These are phyloP conservation scores for Gnomoniopsis smithogilvyi DNA, from an alignment of 2,329 filamentous ascomycete genomes.

Conservation along the genomic window DNA sequence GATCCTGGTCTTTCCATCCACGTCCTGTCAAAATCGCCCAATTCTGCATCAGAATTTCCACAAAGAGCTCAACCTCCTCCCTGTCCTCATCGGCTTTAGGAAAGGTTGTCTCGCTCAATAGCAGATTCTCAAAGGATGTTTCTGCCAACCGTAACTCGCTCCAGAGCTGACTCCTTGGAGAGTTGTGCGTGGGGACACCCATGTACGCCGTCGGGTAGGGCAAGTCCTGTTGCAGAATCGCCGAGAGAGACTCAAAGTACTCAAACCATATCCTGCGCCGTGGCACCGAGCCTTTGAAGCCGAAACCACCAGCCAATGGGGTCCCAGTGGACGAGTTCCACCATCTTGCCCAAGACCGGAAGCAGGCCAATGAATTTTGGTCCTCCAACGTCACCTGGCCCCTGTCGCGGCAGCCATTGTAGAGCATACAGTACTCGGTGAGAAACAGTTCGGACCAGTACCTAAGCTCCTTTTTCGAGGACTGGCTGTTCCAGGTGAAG, in stretches of 20 bases:
- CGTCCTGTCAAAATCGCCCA: conserved; percentile 81
- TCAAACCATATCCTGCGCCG: conserved; percentile 75
- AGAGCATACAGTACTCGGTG: conserved; percentile 70
- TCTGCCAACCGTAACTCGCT: conserved; percentile 79
- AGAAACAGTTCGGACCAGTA: conserved; percentile 78
- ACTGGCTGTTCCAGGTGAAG: conserved; percentile 46
- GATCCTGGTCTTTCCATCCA: conserved; percentile 75
- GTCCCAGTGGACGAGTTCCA: conserved; percentile 52
- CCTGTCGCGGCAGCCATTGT: conserved; percentile 55
- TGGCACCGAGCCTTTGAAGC: conserved; percentile 57
- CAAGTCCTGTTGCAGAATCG: conserved; percentile 66
- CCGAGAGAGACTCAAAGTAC: conserved; percentile 78
- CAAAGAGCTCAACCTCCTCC: conserved; percentile 77
- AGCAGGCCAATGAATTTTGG: conserved; percentile 51
- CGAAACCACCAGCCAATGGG: conserved; percentile 50
- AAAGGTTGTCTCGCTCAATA: conserved; percentile 78
- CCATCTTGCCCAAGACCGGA: conserved; percentile 67
- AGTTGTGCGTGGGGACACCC: conserved; percentile 43
- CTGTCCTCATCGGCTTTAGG: conserved; percentile 79
- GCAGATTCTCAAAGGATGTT: conserved; percentile 70
- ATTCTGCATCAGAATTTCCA: conserved; percentile 75
- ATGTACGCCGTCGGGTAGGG: conserved; percentile 53
- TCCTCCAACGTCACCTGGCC: conserved; percentile 50
- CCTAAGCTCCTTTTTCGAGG: conserved; percentile 61
- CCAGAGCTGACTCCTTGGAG: conserved; percentile 61